phyloP scores from a whole-genome alignment of 2,329 filamentous ascomycete species.

The Aspergillus piperis region DNA sequence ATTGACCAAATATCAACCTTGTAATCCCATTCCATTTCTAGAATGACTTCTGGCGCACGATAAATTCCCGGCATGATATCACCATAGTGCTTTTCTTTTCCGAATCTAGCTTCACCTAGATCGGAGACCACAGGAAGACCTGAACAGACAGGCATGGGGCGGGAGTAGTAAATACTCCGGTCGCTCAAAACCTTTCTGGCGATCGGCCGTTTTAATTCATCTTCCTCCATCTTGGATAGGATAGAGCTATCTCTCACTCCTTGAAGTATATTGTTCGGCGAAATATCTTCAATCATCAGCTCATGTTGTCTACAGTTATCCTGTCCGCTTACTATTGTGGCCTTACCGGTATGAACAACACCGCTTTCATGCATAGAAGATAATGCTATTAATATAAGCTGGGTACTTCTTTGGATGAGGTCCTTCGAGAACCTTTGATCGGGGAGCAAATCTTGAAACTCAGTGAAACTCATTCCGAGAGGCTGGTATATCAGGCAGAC shows the following conservation, averaged over 20 bases:
- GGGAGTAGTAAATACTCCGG: conserved; percentile 31
- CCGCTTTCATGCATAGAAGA: conserved; percentile 29
- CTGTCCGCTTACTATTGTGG: not conserved
- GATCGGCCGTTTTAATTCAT: conserved; percentile 28
- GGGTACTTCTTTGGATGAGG: conserved; percentile 23
- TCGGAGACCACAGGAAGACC: conserved; percentile 31
- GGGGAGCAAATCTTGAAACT: conserved; percentile 18
- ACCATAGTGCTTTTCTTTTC: conserved; percentile 16
- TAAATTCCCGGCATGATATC: conserved; percentile 34
- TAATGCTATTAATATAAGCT: conserved; percentile 23
- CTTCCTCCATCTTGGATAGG: conserved; percentile 31
- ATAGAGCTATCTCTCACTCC: conserved; percentile 28
- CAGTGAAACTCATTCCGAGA: conserved; percentile 24
- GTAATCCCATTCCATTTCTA: conserved; percentile 32
- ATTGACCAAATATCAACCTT: conserved; percentile 37
- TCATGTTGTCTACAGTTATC: not conserved
- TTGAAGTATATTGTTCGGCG: conserved; percentile 35
- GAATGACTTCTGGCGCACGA: conserved; percentile 34
- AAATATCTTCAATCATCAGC: conserved; percentile 29
- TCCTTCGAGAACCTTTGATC: conserved; percentile 14
- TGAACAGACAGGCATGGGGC: conserved; percentile 20
- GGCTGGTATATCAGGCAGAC: conserved; percentile 29
- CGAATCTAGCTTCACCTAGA: conserved; percentile 30
- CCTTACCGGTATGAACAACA: conserved; percentile 29
- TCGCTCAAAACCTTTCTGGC: conserved; percentile 33